Base-by-base conservation (phyloP, 1,139 yeast species). In the Pichia sp. region DNA sequence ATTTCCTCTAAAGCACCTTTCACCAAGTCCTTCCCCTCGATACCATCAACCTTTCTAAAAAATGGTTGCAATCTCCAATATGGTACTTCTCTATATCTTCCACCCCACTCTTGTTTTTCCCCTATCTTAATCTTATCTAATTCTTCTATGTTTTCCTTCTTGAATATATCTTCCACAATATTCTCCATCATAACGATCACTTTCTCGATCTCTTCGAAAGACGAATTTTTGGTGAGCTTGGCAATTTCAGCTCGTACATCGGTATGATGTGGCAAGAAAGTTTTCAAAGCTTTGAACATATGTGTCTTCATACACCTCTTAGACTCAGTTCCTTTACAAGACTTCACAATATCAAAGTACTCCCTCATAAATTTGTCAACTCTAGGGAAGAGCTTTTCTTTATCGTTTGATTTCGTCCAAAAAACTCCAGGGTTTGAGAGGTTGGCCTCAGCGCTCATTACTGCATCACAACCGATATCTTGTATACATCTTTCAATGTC, bases 1-100 rank as follows among this genome's bases (percentile, higher is more conserved):
- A 56, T 53, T 33, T 51, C 54, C 14, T 55, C 58, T 12, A 60
- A 16, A 7, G 57, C 56, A 44, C 67, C 71, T 8, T 68, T 68
- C 5, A 74, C 69, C 50, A 79, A 69, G 43, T 75, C 75, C 58
- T 77, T 79, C 20, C 77, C 80, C 24, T 76, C 73, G 4, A 78
- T 74, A 34, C 96, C 97, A 67, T 88, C 79, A 1, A 89, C 95
- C 8, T 85, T 83, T 61, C 99, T 78, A 74, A 95, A 91, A 68
- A 89, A 88, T 1, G 99, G 99, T 71, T 93, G 99, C 61, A 96
- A 84, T 63, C 99, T 78, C 98, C 99, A 93, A 70, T 87, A 92
- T 2, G 99, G 99, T n/a, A 93, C 81, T 6, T 77, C 79, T 67
- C 83, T 83, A 69, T 93, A 93, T 20, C 77, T 64, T 1, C 95